Evolutionary conservation across 768 basidiomycete species (phyloP).

Genomic region (Hericium erinaceus): DNA sequence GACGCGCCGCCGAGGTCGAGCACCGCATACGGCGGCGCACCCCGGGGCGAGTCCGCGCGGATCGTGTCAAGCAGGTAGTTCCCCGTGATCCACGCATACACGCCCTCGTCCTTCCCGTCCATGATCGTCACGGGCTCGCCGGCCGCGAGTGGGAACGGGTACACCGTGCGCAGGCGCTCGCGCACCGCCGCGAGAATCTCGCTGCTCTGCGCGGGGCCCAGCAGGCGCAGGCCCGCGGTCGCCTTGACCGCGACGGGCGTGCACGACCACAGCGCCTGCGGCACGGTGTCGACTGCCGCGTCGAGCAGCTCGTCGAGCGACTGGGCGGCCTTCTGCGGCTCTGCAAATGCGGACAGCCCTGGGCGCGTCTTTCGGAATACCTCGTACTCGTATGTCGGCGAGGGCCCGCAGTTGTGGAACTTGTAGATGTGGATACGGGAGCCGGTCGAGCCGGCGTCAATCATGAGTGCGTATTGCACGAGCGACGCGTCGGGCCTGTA

Average conservation of each 20-base stretch:
- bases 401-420: slow-evolving; percentile 80
- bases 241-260: slow-evolving; percentile 90
- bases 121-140: slow-evolving; percentile 66
- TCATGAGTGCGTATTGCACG: slow-evolving; percentile 92
- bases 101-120: slow-evolving; percentile 94
- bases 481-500: slow-evolving; percentile 40
- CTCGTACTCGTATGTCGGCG: slow-evolving; percentile 85
- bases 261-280: slow-evolving; percentile 51
- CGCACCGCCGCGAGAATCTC: slow-evolving; percentile 74
- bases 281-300: slow-evolving; percentile 73
- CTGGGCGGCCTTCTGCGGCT: slow-evolving; percentile 63
- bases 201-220: slow-evolving; percentile 51
- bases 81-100: slow-evolving; percentile 98
- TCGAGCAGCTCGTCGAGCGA: slow-evolving; percentile 74
- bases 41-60: slow-evolving; percentile 37
- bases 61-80: slow-evolving; percentile 85
- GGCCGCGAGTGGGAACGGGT: slow-evolving; percentile 59
- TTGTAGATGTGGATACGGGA: slow-evolving; percentile 98
- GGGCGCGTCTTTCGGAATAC: slow-evolving; percentile 78
- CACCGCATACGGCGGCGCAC: slow-evolving; percentile 67
- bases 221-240: slow-evolving; percentile 75
- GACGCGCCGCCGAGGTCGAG: slow-evolving; percentile 95
- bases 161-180: slow-evolving; percentile 42
- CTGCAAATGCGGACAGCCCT: slow-evolving; percentile 60
- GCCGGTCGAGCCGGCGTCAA: slow-evolving; percentile 96